phyloP scores from a whole-genome alignment of 495 filamentous ascomycete genomes.

The Pyronema domesticum region DNA sequence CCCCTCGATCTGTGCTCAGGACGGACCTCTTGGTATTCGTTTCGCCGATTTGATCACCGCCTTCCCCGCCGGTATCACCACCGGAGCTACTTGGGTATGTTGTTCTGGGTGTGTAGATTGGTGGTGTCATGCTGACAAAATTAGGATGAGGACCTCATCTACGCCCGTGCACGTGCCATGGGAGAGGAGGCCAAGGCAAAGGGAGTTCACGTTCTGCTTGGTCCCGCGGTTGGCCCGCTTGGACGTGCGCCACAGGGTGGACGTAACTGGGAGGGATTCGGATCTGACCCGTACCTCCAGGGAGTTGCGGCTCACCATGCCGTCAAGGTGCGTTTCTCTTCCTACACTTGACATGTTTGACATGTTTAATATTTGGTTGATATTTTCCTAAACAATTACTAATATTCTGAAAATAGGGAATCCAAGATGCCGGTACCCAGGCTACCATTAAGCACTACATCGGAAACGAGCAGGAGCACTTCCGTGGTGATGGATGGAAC shows the following conservation, averaged over 20 bases:
- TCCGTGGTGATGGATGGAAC: constrained; percentile 9
- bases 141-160: constrained; percentile 41
- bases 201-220: constrained; percentile 53
- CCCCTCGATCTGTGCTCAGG: constrained; percentile 40
- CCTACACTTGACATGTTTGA: neutral
- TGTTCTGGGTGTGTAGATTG: neutral
- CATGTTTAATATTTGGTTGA: neutral
- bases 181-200: constrained; percentile 56
- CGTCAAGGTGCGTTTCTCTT: constrained; percentile 29
- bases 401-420: constrained; percentile 27
- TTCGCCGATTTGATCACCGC: constrained; percentile 36
- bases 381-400: too few relatives aligned
- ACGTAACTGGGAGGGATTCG: constrained; percentile 63
- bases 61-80: constrained; percentile 38
- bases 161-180: constrained; percentile 45
- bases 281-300: constrained; percentile 53
- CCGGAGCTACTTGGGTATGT: constrained; percentile 37
- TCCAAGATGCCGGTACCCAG: constrained; percentile 58
- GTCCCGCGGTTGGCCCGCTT: constrained; percentile 53
- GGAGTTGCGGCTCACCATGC: constrained; percentile 43
- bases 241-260: constrained; percentile 52
- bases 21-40: constrained; percentile 31
- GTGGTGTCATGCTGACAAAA: neutral
- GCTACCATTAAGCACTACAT: constrained; percentile 56
- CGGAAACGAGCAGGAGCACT: constrained; percentile 53